phyloP scores from a whole-genome alignment of 2,329 filamentous ascomycete genomes.

The Didymella arachidicola region DNA sequence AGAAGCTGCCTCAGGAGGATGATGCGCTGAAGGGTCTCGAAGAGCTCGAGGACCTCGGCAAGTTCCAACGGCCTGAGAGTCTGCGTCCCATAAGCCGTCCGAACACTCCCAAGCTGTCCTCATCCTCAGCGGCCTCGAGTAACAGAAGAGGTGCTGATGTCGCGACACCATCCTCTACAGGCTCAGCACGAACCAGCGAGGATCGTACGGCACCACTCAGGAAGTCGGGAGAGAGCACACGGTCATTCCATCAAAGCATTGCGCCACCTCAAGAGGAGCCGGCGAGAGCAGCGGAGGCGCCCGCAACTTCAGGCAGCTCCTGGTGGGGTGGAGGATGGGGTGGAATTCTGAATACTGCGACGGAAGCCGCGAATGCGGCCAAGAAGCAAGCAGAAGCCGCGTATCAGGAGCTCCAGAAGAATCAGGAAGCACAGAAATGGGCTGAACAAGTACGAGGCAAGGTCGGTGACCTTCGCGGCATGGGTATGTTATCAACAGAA shows the following conservation, averaged over 20 bases:
- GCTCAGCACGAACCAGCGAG: constrained; percentile 60
- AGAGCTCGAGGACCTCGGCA: constrained; percentile 65
- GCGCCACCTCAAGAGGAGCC: constrained; percentile 65
- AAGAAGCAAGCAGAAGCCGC: constrained; percentile 92
- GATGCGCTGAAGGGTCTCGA: constrained; percentile 90
- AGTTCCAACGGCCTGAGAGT: constrained; percentile 62
- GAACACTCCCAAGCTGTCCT: constrained; percentile 76
- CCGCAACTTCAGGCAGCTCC: constrained; percentile 45
- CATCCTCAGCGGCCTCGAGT: constrained; percentile 54
- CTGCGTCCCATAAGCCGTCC: constrained; percentile 72
- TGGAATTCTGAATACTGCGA: constrained; percentile 81
- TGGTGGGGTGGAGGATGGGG: constrained; percentile 78
- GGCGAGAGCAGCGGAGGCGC: constrained; percentile 47
- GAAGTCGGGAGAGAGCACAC: constrained; percentile 80
- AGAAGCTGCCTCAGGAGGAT: constrained; percentile 58
- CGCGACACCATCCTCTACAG: constrained; percentile 51
- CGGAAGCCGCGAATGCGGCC: constrained; percentile 78
- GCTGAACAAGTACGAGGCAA: constrained; percentile 92
- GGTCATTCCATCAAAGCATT: constrained; percentile 74
- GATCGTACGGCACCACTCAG: constrained; percentile 65
- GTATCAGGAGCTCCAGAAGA: constrained; percentile 93
- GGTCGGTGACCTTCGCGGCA: constrained; percentile 76
- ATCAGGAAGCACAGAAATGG: constrained; percentile 96
- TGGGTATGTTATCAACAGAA: constrained; percentile 63
- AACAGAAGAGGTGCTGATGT: constrained; percentile 48